Conservation (phyloP, 2,329 filamentous ascomycete genomes). For the Xylariaceae sp. region DNA sequence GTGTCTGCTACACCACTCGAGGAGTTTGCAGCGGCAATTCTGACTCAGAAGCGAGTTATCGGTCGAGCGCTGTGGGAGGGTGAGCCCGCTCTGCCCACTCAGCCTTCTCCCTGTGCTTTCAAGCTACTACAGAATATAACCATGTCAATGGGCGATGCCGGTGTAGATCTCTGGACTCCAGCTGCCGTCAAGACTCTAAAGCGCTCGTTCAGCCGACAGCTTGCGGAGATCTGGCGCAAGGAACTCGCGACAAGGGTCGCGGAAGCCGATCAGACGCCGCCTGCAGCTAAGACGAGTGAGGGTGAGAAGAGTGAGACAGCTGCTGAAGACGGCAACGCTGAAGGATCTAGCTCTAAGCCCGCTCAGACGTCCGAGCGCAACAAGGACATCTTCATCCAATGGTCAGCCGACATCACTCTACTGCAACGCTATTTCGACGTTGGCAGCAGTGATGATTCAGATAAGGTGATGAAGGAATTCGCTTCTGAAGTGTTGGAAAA, state of each 20-base stretch:
- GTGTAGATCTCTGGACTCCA: conserved; percentile 76
- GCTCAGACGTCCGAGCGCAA: conserved; percentile 25
- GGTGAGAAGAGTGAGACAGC: conserved; percentile 1
- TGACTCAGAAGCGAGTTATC: conserved; percentile 46
- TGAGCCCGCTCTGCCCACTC: conserved; percentile 64
- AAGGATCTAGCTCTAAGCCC: not conserved
- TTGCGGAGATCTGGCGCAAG: conserved; percentile 47
- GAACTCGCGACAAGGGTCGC: conserved; percentile 34
- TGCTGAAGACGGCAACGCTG: conserved; percentile 8
- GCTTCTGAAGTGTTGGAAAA: conserved; percentile 42
- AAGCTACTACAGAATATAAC: conserved; percentile 63
- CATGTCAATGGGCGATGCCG: conserved; percentile 61
- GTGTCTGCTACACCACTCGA: conserved; percentile 48
- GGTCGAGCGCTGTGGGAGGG: conserved; percentile 77
- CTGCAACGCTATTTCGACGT: conserved; percentile 43
- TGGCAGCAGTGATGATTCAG: conserved; percentile 15
- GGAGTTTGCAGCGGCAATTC: conserved; percentile 39
- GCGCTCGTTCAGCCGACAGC: conserved; percentile 43
- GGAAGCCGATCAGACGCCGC: conserved; percentile 19
- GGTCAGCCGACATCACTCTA: conserved; percentile 55
- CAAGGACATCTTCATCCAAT: conserved; percentile 51
- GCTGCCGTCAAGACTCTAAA: conserved; percentile 61
- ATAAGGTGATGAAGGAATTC: conserved; percentile 39
- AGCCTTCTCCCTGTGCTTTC: conserved; percentile 72
- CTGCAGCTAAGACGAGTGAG: conserved; percentile 12